phyloP scores from a whole-genome alignment of 805 yeast species.

The Candida jianshihensis region DNA sequence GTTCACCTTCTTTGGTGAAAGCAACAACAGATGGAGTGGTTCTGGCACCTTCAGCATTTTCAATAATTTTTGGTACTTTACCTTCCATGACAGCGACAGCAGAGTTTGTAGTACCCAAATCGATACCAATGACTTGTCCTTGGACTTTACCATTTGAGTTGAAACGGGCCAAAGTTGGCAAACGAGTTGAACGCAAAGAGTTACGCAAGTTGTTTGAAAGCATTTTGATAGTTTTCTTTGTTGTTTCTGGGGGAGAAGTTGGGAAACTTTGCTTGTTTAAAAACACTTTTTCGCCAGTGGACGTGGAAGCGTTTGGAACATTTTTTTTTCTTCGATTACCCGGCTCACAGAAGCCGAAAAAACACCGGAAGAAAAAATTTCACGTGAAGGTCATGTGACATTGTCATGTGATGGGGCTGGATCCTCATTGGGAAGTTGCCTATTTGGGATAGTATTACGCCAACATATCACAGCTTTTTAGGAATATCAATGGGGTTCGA shows the following conservation, averaged over 20 bases:
- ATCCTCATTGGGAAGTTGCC: no score
- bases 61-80: constrained; percentile 58
- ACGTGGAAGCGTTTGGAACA: constrained; percentile 9
- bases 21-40: constrained; percentile 58
- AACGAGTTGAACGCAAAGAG: constrained; percentile 22
- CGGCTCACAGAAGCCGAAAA: background rate
- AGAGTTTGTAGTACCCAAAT: constrained; percentile 81
- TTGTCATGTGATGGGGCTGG: background rate
- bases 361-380: no score
- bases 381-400: no score
- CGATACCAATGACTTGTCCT: constrained; percentile 65
- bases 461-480: background rate
- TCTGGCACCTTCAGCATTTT: constrained; percentile 74
- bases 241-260: background rate
- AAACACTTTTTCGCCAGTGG: constrained; percentile 1
- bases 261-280: no score
- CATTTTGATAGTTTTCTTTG: constrained; percentile 12
- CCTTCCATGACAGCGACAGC: constrained; percentile 59
- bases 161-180: constrained; percentile 32
- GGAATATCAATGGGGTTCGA: no score
- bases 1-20: constrained; percentile 43
- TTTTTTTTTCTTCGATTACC: constrained; percentile 4
- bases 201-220: constrained; percentile 22
- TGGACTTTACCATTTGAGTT: constrained; percentile 43
- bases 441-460: background rate